Conservation (phyloP, 2,329 filamentous ascomycete species). For the Claviceps sp. region DNA sequence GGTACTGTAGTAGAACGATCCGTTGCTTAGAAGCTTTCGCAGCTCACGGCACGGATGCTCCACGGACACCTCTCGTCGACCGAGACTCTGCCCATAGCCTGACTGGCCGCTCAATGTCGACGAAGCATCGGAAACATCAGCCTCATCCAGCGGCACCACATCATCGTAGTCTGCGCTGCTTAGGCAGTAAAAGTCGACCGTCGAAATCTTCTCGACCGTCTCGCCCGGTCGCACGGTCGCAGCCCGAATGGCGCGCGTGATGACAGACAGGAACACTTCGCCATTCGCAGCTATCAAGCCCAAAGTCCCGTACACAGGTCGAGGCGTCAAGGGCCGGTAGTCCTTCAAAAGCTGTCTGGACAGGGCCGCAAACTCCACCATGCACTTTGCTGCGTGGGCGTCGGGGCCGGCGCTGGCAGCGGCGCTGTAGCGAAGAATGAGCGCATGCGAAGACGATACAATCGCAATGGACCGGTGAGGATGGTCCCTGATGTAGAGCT, state of each 20-base stretch:
- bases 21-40: conserved; percentile 83
- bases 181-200: conserved; percentile 85
- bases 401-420: conserved; percentile 36
- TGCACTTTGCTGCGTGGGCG: conserved; percentile 49
- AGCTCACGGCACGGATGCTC: conserved; percentile 86
- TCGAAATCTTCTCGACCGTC: conserved; percentile 74
- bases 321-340: conserved; percentile 61
- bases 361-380: conserved; percentile 70
- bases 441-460: conserved; percentile 61
- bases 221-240: conserved; percentile 78
- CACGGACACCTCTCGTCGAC: conserved; percentile 53
- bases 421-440: conserved; percentile 71
- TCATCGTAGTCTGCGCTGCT: conserved; percentile 80
- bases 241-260: conserved; percentile 65
- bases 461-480: conserved; percentile 81
- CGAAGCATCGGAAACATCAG: conserved; percentile 32
- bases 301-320: conserved; percentile 71
- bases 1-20: conserved; percentile 96
- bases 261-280: conserved; percentile 84
- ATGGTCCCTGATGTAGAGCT: conserved; percentile 73
- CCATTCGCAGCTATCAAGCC: conserved; percentile 72
- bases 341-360: conserved; percentile 55
- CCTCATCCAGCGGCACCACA: conserved; percentile 45
- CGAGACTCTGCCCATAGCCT: conserved; percentile 29
- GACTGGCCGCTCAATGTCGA: conserved; percentile 32